These are phyloP conservation scores for Pythium sp. DNA, from an alignment of 352 stramenopile genomes.

Conservation along the genomic window DNA sequence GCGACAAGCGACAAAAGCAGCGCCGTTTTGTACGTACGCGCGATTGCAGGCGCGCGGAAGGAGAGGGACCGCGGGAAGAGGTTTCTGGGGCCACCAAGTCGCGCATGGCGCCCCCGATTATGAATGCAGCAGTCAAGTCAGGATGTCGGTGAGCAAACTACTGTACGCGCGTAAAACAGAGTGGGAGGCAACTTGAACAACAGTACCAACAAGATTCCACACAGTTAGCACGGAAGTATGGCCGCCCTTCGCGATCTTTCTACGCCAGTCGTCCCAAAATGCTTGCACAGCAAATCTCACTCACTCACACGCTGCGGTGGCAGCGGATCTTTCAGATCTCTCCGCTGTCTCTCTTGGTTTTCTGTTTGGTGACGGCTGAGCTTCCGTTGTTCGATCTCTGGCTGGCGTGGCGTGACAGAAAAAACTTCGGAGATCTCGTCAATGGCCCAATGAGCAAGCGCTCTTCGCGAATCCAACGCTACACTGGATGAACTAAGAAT, in stretches of 20 bases:
- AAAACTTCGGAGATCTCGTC: not conserved
- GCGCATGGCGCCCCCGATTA: not conserved
- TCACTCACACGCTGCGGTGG: not conserved
- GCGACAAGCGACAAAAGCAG: not conserved
- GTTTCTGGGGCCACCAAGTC: conserved; percentile 8
- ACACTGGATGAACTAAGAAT: not conserved
- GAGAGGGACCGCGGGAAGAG: not conserved
- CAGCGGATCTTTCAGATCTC: not conserved
- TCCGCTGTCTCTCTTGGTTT: conserved; percentile 5
- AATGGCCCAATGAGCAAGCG: not conserved
- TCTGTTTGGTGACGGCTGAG: not conserved
- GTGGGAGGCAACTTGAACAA: conserved; percentile 2
- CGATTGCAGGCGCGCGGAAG: conserved; percentile 7
- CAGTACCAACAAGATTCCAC: not conserved
- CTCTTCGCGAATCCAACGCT: not conserved
- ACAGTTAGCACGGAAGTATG: not conserved
- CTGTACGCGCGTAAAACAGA: not conserved
- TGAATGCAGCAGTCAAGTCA: not conserved
- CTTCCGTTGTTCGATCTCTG: not conserved
- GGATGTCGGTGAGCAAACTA: not conserved
- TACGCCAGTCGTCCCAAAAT: not conserved
- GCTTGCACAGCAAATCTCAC: not conserved
- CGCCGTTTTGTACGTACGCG: conserved; percentile 1
- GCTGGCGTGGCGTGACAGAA: conserved; percentile 1
- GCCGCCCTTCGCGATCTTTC: conserved; percentile 3